These are phyloP conservation scores for Basipetospora chlamydospora DNA, from an alignment of 2,329 filamentous ascomycete species.

Conservation along the genomic window DNA sequence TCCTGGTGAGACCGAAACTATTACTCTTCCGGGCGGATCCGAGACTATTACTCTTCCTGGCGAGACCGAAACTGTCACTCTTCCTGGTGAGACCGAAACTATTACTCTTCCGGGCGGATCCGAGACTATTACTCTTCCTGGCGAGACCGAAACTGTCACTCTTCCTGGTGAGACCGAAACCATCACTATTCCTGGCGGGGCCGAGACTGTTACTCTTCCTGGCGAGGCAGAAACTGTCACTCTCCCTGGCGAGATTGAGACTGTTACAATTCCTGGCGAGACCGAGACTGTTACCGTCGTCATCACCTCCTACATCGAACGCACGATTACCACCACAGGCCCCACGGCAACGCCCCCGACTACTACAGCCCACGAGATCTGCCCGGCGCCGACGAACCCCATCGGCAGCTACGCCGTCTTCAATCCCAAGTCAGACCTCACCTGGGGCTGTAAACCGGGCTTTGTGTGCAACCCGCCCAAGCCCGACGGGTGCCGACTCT, in stretches of 20 bases:
- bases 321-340: constrained; percentile 4
- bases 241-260: neutral
- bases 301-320: constrained; percentile 8
- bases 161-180: neutral
- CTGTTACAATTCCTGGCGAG: neutral
- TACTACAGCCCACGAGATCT: constrained; percentile 8
- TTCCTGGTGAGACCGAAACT: neutral
- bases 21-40: too few relatives aligned
- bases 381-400: constrained; percentile 15
- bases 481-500: constrained; percentile 35
- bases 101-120: too few relatives aligned
- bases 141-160: neutral
- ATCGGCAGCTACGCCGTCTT: constrained; percentile 13
- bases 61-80: neutral
- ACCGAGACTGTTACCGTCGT: constrained; percentile 6
- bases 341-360: constrained; percentile 12
- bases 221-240: neutral
- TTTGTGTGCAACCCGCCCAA: constrained; percentile 37
- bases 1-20: too few relatives aligned
- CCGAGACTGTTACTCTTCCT: neutral
- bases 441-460: constrained; percentile 39
- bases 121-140: too few relatives aligned
- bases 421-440: constrained; percentile 23
- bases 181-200: too few relatives aligned
- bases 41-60: too few relatives aligned